phyloP scores from a whole-genome alignment of 768 basidiomycete species.

The Podaxis sp. region DNA sequence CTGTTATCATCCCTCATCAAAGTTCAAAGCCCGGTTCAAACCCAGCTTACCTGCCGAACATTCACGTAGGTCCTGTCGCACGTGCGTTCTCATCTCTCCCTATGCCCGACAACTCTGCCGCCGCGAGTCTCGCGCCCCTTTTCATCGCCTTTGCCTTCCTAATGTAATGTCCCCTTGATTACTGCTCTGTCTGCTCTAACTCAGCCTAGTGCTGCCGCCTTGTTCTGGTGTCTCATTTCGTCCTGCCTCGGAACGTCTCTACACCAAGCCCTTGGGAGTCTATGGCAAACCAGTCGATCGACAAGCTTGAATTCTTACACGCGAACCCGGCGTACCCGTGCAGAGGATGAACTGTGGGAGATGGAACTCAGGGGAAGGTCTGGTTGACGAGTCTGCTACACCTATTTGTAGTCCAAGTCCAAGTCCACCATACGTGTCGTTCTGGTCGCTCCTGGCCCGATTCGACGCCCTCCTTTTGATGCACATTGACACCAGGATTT shows the following conservation, averaged over 20 bases:
- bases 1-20: neutral
- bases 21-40: constrained; percentile 26
- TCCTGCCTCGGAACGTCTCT: constrained; percentile 63
- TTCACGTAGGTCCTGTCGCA: neutral
- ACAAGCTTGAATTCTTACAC: constrained; percentile 11
- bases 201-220: constrained; percentile 32
- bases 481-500: neutral
- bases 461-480: neutral
- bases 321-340: constrained; percentile 38
- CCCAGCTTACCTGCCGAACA: constrained; percentile 6
- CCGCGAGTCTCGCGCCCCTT: constrained; percentile 32
- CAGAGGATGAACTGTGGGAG: constrained; percentile 58
- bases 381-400: neutral
- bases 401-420: neutral
- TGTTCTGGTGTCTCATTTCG: constrained; percentile 68
- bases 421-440: neutral
- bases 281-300: constrained; percentile 2
- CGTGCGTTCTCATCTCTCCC: neutral
- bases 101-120: constrained; percentile 7
- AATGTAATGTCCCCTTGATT: constrained; percentile 35
- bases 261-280: constrained; percentile 41
- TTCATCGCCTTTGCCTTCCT: constrained; percentile 48
- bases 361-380: constrained; percentile 39
- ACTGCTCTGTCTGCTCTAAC: neutral
- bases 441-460: neutral